Base-by-base conservation (phyloP, 1,284 basidiomycete genomes). In the Chalciporus sp. region DNA sequence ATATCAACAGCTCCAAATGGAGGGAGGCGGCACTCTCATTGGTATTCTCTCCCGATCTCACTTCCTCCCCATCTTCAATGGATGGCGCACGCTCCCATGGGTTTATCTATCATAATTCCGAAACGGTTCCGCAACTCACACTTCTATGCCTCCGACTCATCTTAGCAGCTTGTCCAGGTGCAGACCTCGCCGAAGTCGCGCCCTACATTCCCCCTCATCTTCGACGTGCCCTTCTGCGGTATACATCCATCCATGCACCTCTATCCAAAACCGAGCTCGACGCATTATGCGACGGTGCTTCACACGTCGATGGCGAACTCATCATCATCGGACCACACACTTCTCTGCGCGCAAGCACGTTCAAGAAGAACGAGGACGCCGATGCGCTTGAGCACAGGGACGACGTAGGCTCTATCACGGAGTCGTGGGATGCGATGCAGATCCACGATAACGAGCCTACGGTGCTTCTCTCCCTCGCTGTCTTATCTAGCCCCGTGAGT, bases 231-330 rank as follows among this genome's bases (percentile, higher is more conserved):
- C 71, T 87, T 14, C 67, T 88, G 27, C 79, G 84, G 9, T 76
- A 82, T 56, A 71, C 80, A 5, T 80, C 85, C 14, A 66, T 86
- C 16, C 74, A 84, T 52, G 67, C 71, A 2, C 87, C 87, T 1
- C 68, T 89, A 11, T 69, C 76, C 6, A 74, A 64, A 51, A 59
- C 68, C 12, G 78, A 78, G 52, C 71, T 89, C 16, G 75, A 75
- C 50, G 70, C 76, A 12, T 64, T 88, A 2, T 75, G 78, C 53
- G 74, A 75, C 28, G 70, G 72, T 3, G 70, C 79, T 8, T 75
- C 80, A 1, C 81, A 86, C 62, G 74, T 76, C 4, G 79, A 82
- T 44, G 82, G 84, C 0, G 87, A 90, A 55, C 70, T 87, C 14
- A 65, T 89, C 46, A 64, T 90, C 27, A 76, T 87, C 17, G 85